These are phyloP conservation scores for Arthrinium puccinioides DNA, from an alignment of 2,329 filamentous ascomycete species.

Conservation along the genomic window DNA sequence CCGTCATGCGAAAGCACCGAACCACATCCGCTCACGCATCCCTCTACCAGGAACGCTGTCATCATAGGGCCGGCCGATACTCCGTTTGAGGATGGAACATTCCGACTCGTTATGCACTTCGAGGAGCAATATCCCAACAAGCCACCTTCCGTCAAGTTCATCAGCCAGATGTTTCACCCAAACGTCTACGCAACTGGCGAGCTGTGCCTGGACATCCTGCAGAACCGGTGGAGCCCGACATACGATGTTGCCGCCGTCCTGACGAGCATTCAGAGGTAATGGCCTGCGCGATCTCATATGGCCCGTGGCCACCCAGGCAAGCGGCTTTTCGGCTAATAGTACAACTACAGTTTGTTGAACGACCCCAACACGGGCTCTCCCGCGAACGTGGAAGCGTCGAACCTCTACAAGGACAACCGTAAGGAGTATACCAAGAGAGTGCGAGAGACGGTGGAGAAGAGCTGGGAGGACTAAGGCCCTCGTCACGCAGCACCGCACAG, in stretches of 20 bases:
- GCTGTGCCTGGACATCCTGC: conserved; percentile 90
- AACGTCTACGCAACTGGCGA: conserved; percentile 98
- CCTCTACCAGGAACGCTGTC: conserved; percentile 10
- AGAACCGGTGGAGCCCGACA: conserved; percentile 97
- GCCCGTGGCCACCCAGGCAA: no score
- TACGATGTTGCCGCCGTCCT: conserved; percentile 96
- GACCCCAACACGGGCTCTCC: conserved; percentile 98
- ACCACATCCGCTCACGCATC: no score
- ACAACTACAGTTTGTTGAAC: conserved; percentile 72
- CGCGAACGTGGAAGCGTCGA: conserved; percentile 95
- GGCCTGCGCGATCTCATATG: no score
- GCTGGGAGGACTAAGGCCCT: conserved; percentile 87
- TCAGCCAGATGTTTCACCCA: conserved; percentile 98
- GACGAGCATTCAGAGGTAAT: conserved; percentile 92
- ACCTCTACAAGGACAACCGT: conserved; percentile 96
- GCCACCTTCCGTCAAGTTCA: conserved; percentile 95
- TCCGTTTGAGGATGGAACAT: conserved; percentile 57
- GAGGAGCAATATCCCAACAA: conserved; percentile 99
- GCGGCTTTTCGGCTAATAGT: not conserved
- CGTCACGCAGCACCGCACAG: no score
- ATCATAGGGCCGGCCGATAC: conserved; percentile 11
- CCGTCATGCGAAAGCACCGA: no score
- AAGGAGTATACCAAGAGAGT: conserved; percentile 96
- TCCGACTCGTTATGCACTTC: conserved; percentile 96
- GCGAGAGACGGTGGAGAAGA: conserved; percentile 96